Conservation (phyloP, 495 filamentous ascomycete species). For the Sporormia fimetaria region DNA sequence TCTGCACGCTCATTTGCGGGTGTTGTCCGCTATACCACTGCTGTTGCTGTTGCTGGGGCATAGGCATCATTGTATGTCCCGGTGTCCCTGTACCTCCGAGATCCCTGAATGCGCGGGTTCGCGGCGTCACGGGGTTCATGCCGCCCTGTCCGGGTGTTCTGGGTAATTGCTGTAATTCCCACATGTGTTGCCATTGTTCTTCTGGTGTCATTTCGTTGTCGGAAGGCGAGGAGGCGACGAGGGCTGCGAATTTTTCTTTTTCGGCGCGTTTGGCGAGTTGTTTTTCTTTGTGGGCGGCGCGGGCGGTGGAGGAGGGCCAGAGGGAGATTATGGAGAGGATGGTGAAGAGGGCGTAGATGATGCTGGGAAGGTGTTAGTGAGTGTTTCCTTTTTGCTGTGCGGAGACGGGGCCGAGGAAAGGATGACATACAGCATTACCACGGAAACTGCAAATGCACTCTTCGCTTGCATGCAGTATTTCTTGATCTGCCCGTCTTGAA, state of each 20-base stretch:
- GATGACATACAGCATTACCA: conserved; percentile 57
- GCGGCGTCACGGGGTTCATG: conserved; percentile 30
- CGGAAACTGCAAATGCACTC: conserved; percentile 55
- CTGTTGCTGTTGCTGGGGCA: no score
- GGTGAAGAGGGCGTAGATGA: conserved; percentile 27
- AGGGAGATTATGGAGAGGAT: conserved; percentile 29
- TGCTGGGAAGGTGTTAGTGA: conserved; percentile 17
- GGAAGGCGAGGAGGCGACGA: conserved; percentile 21
- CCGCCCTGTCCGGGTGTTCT: conserved; percentile 24
- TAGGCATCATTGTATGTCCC: no score
- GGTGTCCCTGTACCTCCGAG: no score
- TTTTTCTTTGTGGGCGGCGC: conserved; percentile 12
- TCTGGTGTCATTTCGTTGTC: conserved; percentile 29
- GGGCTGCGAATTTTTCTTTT: conserved; percentile 25
- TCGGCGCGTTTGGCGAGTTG: conserved; percentile 23
- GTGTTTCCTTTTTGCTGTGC: no score
- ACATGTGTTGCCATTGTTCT: conserved; percentile 33
- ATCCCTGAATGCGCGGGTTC: conserved; percentile 37
- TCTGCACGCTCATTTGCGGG: no score
- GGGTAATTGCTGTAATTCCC: conserved; percentile 27
- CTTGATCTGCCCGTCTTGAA: conserved; percentile 41
- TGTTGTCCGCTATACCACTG: no score
- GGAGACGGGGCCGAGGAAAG: background rate
- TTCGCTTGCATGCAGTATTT: conserved; percentile 69
- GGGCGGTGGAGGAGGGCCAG: conserved; percentile 26